A percentile compares a stretch with the other conserved stretches of the same genome.
Conservation (phyloP, 371 early-diverging fungal genomes). For the Parasitella parasitica region DNA sequence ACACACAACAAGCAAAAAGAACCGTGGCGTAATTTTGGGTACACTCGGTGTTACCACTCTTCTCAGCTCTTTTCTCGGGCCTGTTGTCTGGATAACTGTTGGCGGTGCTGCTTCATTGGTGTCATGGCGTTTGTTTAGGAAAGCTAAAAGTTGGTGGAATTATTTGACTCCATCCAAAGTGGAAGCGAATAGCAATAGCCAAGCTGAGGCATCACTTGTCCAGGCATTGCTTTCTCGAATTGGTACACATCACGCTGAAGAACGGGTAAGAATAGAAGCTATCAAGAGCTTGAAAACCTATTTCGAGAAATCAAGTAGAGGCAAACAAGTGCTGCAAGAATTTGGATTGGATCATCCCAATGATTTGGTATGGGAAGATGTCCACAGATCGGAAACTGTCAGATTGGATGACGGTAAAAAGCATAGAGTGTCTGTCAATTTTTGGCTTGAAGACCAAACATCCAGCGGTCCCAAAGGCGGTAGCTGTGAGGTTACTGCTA, state of each 20-base stretch:
- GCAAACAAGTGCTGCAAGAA: constrained; percentile 19
- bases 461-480: constrained; percentile 28
- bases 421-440: constrained; percentile 23
- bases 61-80: constrained; percentile 33
- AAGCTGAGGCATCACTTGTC: not conserved
- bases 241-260: constrained; percentile 31
- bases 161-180: constrained; percentile 8
- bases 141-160: constrained; percentile 33
- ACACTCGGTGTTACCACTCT: constrained; percentile 24
- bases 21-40: constrained; percentile 24
- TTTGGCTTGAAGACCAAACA: constrained; percentile 32
- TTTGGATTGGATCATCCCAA: constrained; percentile 32
- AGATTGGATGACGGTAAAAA: constrained; percentile 1
- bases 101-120: constrained; percentile 34
- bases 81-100: constrained; percentile 29
- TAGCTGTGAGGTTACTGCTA: constrained; percentile 25
- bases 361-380: constrained; percentile 23
- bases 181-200: not conserved
- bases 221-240: constrained; percentile 20
- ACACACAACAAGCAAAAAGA: constrained; percentile 22
- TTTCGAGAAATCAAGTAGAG: constrained; percentile 23
- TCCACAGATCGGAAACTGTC: constrained; percentile 15
- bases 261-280: constrained; percentile 25
- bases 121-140: constrained; percentile 34
- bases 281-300: constrained; percentile 33